phyloP scores from a whole-genome alignment of 768 basidiomycete species.

The Leccinum barrowsii region DNA sequence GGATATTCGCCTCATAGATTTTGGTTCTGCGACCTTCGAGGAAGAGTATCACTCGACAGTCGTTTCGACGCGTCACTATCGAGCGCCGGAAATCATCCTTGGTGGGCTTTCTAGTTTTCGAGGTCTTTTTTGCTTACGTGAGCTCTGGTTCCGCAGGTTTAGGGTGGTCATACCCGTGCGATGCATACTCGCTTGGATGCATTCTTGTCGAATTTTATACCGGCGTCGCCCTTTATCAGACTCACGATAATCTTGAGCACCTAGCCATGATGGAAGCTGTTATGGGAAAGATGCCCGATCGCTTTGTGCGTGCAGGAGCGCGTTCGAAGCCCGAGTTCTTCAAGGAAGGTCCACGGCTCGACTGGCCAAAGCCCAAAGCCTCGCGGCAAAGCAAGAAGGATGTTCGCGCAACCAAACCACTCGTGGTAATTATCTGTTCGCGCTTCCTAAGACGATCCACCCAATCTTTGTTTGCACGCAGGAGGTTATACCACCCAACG shows the following conservation, averaged over 20 bases:
- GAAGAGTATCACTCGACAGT: conserved; percentile 98
- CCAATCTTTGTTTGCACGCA: conserved; percentile 28
- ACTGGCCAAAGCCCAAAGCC: conserved; percentile 89
- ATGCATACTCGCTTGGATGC: conserved; percentile 97
- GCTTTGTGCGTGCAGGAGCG: conserved; percentile 71
- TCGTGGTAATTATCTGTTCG: conserved; percentile 53
- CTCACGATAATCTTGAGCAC: conserved; percentile 98
- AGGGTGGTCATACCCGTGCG: conserved; percentile 98
- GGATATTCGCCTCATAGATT: conserved; percentile 95
- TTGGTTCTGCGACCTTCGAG: conserved; percentile 97
- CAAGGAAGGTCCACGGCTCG: conserved; percentile 78
- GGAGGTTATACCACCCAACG: conserved; percentile 83
- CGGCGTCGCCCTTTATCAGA: conserved; percentile 97
- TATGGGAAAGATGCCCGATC: conserved; percentile 95
- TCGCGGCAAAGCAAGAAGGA: conserved; percentile 92
- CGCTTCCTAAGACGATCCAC: background rate
- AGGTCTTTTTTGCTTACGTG: conserved; percentile 12
- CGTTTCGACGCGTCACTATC: conserved; percentile 96
- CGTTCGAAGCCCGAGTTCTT: conserved; percentile 91
- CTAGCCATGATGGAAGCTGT: conserved; percentile 99
- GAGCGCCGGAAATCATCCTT: conserved; percentile 97
- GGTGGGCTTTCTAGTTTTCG: conserved; percentile 49
- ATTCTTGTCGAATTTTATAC: conserved; percentile 99
- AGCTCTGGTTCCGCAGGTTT: conserved; percentile 54
- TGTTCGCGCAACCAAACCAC: conserved; percentile 76